Evolutionary conservation across 2,329 filamentous ascomycete genomes (phyloP).

Genomic region (Mycocentrospora acerina): DNA sequence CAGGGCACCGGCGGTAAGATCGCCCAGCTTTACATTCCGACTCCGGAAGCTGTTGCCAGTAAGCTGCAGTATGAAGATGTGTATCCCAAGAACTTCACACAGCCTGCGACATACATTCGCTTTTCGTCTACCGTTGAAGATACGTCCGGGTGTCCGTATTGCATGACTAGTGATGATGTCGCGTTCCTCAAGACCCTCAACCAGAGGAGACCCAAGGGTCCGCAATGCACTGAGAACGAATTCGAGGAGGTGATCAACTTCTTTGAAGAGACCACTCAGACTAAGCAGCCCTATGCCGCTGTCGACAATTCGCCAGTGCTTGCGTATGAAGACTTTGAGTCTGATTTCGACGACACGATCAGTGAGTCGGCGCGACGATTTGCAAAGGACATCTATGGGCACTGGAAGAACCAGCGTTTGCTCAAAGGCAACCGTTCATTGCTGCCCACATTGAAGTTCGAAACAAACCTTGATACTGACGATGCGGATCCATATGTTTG

Average conservation of each 20-base stretch:
- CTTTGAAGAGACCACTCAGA: constrained; percentile 83
- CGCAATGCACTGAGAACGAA: constrained; percentile 79
- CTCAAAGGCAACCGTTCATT: constrained; percentile 69
- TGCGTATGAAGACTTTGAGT: constrained; percentile 59
- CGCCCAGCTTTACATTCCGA: constrained; percentile 66
- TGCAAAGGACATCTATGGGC: constrained; percentile 80
- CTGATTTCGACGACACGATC: constrained; percentile 62
- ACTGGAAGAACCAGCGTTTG: constrained; percentile 77
- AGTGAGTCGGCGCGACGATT: constrained; percentile 57
- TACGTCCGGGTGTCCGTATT: constrained; percentile 85
- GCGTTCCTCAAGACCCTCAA: constrained; percentile 83
- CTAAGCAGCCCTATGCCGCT: constrained; percentile 83
- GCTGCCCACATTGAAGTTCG: constrained; percentile 83
- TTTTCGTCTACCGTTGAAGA: constrained; percentile 99
- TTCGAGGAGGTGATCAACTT: constrained; percentile 95
- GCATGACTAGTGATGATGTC: constrained; percentile 91
- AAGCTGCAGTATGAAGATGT: constrained; percentile 83
- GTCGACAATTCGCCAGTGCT: constrained; percentile 85
- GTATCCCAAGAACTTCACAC: constrained; percentile 76
- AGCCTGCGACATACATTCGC: constrained; percentile 91
- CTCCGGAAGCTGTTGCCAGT: constrained; percentile 63
- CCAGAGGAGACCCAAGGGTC: constrained; percentile 63
- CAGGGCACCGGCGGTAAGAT: constrained; percentile 58
- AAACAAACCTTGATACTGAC: constrained; percentile 90
- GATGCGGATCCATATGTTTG: constrained; percentile 97